Base-by-base conservation (phyloP, 768 basidiomycete species). In the Podaxis sp. region DNA sequence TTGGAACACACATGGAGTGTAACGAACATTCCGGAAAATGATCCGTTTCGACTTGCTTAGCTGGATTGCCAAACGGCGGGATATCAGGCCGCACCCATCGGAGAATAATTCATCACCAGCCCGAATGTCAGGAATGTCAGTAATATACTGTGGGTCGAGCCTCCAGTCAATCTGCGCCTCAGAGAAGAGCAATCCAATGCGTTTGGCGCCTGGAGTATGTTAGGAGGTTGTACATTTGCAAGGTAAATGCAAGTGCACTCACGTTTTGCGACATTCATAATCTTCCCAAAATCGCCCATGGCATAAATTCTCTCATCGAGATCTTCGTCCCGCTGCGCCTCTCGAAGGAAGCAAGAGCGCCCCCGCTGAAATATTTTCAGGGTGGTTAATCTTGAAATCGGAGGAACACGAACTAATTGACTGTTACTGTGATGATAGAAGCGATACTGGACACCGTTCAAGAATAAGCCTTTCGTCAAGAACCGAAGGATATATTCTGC, bases 361-460 rank as follows among this genome's bases (percentile, higher is more conserved):
- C 84, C 80, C 48, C 87, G 76, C 87, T 88, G 51, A 24, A n/a
- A 26, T 13, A 22, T 28, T 15, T 8, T 40, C 12, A 20, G 11
- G 37, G 10, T 37, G 30, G 5, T 66, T 50, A 58, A 55, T 49
- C 28, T 11, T 17, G 15, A 6, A 22, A 30, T 56, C 0, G 46
- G 11, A 28, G 48, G 12, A 20, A 12, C 8, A 72, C 78, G 11
- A 64, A 87, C 87, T 69, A 89, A 67, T 65, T 90, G 88, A 64
- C 86, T 89, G 68, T 89, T 88, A 46, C 88, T 88, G 62, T 90
- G 88, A 60, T 85, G 84, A 63, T 87, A 89, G 69, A 89, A 89
- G 2, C 87, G 82, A 69, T 88, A 88, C 65, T 88, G 84, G 0
- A 80, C 71, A 0, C 77, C 78, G 64, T 89, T 88, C 66, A 88